Evolutionary conservation across 805 yeast genomes (phyloP).

Genomic region (Ogataea saltuana): DNA sequence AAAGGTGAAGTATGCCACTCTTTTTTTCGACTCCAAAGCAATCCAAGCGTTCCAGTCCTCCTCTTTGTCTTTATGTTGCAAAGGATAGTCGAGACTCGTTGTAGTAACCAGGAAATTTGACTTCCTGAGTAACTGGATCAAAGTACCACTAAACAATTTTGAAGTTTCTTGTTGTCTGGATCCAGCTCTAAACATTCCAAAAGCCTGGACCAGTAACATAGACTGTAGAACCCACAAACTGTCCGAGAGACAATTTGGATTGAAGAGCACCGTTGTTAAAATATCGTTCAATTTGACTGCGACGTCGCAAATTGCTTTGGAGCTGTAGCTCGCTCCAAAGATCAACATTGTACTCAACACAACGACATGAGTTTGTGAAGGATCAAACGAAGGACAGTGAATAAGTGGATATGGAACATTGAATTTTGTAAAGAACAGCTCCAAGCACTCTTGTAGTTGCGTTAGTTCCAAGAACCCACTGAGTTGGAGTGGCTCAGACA

Average conservation of each 20-base stretch:
- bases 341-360: conserved; percentile 13
- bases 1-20: conserved; percentile 17
- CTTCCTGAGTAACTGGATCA: conserved; percentile 14
- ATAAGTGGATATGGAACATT: conserved; percentile 19
- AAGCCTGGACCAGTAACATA: conserved; percentile 16
- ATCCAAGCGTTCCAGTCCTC: conserved; percentile 16
- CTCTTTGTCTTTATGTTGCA: neutral
- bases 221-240: conserved; percentile 16
- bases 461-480: conserved; percentile 10
- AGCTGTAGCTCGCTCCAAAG: conserved; percentile 12
- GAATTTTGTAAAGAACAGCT: conserved; percentile 13
- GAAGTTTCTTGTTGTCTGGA: conserved; percentile 14
- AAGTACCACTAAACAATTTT: conserved; percentile 10
- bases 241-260: conserved; percentile 7
- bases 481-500: neutral
- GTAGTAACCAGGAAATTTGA: conserved; percentile 8
- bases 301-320: conserved; percentile 3
- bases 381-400: conserved; percentile 15
- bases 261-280: conserved; percentile 10
- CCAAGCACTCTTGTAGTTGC: conserved; percentile 12
- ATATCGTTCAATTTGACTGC: conserved; percentile 16
- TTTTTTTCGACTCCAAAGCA: conserved; percentile 14
- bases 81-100: neutral
- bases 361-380: conserved; percentile 1
- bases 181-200: conserved; percentile 13